phyloP scores from a whole-genome alignment of 192 early-diverging fungal genomes.

The Rhizophagus clarus region DNA sequence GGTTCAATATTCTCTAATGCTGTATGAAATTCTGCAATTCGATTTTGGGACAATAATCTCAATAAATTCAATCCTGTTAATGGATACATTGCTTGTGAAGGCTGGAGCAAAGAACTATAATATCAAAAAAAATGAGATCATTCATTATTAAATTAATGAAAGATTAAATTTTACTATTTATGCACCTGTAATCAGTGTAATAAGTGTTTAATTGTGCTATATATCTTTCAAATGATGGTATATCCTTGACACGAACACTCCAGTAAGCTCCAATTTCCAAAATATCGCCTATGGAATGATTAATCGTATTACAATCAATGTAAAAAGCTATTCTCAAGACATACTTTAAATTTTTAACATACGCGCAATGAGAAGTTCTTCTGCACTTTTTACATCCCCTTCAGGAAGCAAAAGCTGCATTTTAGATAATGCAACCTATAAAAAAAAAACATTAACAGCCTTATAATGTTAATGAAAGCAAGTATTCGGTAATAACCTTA shows the following conservation, averaged over 20 bases:
- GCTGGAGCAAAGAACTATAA: constrained; percentile 53
- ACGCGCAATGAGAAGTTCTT: constrained; percentile 60
- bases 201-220: constrained; percentile 89
- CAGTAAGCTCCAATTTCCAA: constrained; percentile 90
- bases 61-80: constrained; percentile 92
- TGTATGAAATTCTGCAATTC: constrained; percentile 98
- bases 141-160: background rate
- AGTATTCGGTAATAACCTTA: constrained; percentile 55
- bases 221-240: constrained; percentile 94
- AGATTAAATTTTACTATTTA: background rate
- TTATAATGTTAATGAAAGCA: background rate
- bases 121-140: background rate
- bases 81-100: constrained; percentile 84
- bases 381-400: constrained; percentile 38
- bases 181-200: constrained; percentile 80
- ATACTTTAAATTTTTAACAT: constrained; percentile 31
- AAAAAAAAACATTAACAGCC: background rate
- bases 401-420: constrained; percentile 50
- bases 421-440: constrained; percentile 55
- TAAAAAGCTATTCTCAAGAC: background rate
- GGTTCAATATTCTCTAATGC: constrained; percentile 89
- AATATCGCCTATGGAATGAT: constrained; percentile 66
- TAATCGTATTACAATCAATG: background rate
- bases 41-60: constrained; percentile 90
- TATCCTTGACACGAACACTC: constrained; percentile 84